Base-by-base conservation (phyloP, 2,329 filamentous ascomycete genomes). In the Seiridium unicorne region DNA sequence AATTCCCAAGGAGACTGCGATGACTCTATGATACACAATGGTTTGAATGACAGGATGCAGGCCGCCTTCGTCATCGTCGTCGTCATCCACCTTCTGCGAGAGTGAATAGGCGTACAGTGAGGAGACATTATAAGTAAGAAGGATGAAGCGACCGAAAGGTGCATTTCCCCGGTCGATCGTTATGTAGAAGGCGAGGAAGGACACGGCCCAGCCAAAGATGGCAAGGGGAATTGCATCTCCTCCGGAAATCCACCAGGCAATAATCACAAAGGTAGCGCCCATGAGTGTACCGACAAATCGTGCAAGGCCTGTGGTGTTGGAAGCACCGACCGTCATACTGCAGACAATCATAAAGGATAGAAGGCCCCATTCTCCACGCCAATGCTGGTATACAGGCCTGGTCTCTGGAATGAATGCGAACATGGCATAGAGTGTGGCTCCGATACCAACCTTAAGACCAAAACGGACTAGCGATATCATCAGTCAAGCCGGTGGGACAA, bases 301-400 rank as follows among this genome's bases (percentile, higher is more conserved):
- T 54, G 93, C 88, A 69, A 88, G 87, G 3, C 93, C 93, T 0
- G 94, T 97, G 1, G 94, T 97, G 73, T 98, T 99, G 32, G 93
- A 92, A 6, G 95, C 93, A 35, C 95, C 95, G 31, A 97, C 94
- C 0, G 94, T 99, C 93, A 97, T 98, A 44, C 91, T 93, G 72
- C 93, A 96, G 32, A 99, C 95, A 70, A 98, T 88, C 94, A 98
- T 98, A 79, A 97, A 98, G 0, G 93, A 97, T 59, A 99, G 75
- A 2, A 99, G 81, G 31, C 95, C 95, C 95, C 95, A 99, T 81
- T 99, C 95, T 36, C 94, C 94, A 72, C 94, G 84, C 92, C 93
- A 98, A 68, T 89, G 89, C 57, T 87, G 83, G 72, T 97, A 99
- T 26, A 90, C 83, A 0, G 91, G 90, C 57, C 93, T 82, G 2